These are phyloP conservation scores for Dactylellina cionopaga DNA, from an alignment of 2,329 filamentous ascomycete genomes.

Conservation along the genomic window DNA sequence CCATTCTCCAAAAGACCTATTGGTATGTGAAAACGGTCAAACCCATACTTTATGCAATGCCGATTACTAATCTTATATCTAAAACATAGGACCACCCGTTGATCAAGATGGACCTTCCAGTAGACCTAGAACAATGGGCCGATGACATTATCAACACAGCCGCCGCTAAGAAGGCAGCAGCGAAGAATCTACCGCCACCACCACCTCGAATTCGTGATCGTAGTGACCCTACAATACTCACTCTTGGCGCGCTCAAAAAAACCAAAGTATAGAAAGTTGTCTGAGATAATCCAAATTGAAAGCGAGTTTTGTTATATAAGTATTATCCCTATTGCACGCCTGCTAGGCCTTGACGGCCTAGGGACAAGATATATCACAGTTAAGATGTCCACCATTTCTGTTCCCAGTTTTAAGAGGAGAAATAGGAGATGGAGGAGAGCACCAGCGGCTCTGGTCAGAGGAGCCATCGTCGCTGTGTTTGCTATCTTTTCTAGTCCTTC, in stretches of 20 bases:
- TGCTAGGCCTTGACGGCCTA: conserved; percentile 33
- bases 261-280: conserved; percentile 33
- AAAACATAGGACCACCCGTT: conserved; percentile 24
- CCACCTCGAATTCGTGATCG: conserved; percentile 46
- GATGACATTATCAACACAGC: conserved; percentile 46
- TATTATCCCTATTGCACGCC: conserved; percentile 16
- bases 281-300: conserved; percentile 43
- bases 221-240: conserved; percentile 38
- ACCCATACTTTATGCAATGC: neutral
- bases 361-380: conserved; percentile 32
- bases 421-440: neutral
- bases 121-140: conserved; percentile 44
- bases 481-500: conserved; percentile 7
- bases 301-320: conserved; percentile 46
- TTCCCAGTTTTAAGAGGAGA: conserved; percentile 11
- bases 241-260: conserved; percentile 47
- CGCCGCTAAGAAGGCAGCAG: conserved; percentile 36
- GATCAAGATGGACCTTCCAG: conserved; percentile 39
- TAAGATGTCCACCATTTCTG: conserved; percentile 27
- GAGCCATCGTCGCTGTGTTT: conserved; percentile 11
- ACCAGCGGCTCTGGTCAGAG: neutral
- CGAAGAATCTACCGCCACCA: conserved; percentile 39
- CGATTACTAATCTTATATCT: neutral
- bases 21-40: conserved; percentile 59
- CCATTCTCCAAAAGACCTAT: conserved; percentile 92